Base-by-base conservation (phyloP, 1,139 yeast species). In the Lodderomyces orthopsilosis region DNA sequence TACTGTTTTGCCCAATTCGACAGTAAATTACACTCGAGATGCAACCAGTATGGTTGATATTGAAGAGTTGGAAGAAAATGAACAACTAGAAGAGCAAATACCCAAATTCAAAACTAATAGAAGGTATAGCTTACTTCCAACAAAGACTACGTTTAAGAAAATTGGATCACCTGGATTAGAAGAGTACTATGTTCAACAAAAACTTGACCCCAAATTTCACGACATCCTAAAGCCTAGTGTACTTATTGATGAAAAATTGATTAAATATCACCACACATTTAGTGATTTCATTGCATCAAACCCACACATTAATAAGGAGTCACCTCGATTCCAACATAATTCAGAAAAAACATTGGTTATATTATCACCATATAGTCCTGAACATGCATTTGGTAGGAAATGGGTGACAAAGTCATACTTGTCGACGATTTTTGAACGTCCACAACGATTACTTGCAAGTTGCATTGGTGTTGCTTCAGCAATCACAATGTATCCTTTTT, bases 391-490 rank as follows among this genome's bases (percentile, higher is more conserved):
- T 59, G 82, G 89, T 9, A 70, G 96, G 38, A 69, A 71, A 41
- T 87, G 95, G 95, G 89, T 82, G 2, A 69, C 89, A 8, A 85
- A 84, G 56, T 65, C 81, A 1, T 84, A 85, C 55, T 63, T 77
- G 39, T 69, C 83, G 17, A 80, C 93, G 0, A 83, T 88, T 38
- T 94, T 88, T 26, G 96, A 88, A 61, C 68, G 95, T 39, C 96
- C 96, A 0, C 93, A 88, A 62, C 67, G 96, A 38, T 66, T 88
- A 41, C 68, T 84, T 48, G 95, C 95, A 0, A 73, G 85, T 13
- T 79, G 90, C 21, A 68, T 88, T 49, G 96, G 96, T 1, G 77
- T 88, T 15, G 80, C 91, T 0, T 84, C 90, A 1, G 94, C 95
- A 0, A 61, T 84, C 30, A 76, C 91, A 7, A 77, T 82, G 76